Percentiles rank a stretch among this genome's conserved stretches.
Evolutionary conservation across 2,329 filamentous ascomycete genomes (phyloP).

Genomic region (Botrytis elliptica): DNA sequence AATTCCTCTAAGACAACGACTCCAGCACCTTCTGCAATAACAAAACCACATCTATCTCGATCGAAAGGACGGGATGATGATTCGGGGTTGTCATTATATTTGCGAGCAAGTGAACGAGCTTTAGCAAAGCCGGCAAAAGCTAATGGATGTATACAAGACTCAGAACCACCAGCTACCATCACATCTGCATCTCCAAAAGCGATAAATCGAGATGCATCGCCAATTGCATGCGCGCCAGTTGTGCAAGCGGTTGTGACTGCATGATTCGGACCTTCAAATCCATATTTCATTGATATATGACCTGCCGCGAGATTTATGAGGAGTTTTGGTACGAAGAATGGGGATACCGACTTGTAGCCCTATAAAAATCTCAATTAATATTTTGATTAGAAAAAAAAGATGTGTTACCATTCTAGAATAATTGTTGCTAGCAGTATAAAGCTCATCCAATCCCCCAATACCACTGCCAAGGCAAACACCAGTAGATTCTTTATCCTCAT

Average conservation of each 20-base stretch:
- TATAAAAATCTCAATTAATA: constrained; percentile 42
- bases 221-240: constrained; percentile 90
- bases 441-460: constrained; percentile 89
- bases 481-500: constrained; percentile 69
- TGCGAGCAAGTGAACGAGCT: constrained; percentile 80
- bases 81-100: constrained; percentile 70
- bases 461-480: constrained; percentile 94
- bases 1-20: constrained; percentile 86
- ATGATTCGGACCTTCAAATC: constrained; percentile 89
- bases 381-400: not conserved
- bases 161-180: constrained; percentile 93
- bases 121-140: constrained; percentile 89
- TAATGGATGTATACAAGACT: constrained; percentile 93
- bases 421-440: constrained; percentile 70
- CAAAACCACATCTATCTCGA: constrained; percentile 74
- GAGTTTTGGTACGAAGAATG: constrained; percentile 87
- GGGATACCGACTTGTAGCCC: constrained; percentile 92
- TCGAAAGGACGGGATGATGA: constrained; percentile 87
- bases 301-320: constrained; percentile 94
- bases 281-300: constrained; percentile 89
- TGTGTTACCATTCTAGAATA: constrained; percentile 16
- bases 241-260: constrained; percentile 93
- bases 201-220: constrained; percentile 91
- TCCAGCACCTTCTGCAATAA: constrained; percentile 88
- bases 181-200: constrained; percentile 88